phyloP scores from a whole-genome alignment of 352 stramenopile species.

The Globisporangium alternatum region DNA sequence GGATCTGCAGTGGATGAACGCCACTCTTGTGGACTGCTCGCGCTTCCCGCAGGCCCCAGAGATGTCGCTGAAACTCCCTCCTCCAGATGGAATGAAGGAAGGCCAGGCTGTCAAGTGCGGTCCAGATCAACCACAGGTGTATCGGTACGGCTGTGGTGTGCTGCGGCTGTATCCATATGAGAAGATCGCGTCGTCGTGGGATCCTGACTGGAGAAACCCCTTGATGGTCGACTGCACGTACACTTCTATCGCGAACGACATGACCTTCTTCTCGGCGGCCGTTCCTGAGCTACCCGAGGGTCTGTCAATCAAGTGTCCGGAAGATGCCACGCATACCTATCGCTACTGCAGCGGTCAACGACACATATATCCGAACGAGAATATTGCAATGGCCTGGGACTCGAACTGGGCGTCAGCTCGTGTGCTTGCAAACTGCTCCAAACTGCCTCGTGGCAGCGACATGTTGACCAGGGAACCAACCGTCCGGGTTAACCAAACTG shows the following conservation, averaged over 20 bases:
- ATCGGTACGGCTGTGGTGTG: slow-evolving; percentile 17
- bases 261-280: slow-evolving; percentile 15
- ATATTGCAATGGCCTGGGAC: slow-evolving; percentile 23
- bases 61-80: slow-evolving; percentile 7
- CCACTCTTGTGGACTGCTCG: slow-evolving; percentile 10
- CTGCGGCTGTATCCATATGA: slow-evolving; percentile 15
- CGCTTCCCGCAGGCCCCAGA: neutral
- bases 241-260: slow-evolving; percentile 19
- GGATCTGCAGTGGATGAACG: slow-evolving; percentile 18
- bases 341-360: slow-evolving; percentile 11
- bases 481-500: slow-evolving; percentile 19
- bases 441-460: slow-evolving; percentile 10
- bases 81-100: neutral
- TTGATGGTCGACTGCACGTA: slow-evolving; percentile 17
- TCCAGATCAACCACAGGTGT: slow-evolving; percentile 9
- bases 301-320: slow-evolving; percentile 12
- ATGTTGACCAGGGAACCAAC: slow-evolving; percentile 16
- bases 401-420: slow-evolving; percentile 6
- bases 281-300: slow-evolving; percentile 5
- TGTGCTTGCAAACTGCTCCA: slow-evolving; percentile 14
- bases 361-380: slow-evolving; percentile 14
- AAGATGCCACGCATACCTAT: neutral
- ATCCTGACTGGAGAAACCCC: slow-evolving; percentile 16
- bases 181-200: slow-evolving; percentile 27
- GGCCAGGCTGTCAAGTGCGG: slow-evolving; percentile 22